A percentile compares a stretch with the other conserved stretches of the same genome.
Evolutionary conservation across 768 basidiomycete genomes (phyloP).

Genomic region (Asterophora parasitica): DNA sequence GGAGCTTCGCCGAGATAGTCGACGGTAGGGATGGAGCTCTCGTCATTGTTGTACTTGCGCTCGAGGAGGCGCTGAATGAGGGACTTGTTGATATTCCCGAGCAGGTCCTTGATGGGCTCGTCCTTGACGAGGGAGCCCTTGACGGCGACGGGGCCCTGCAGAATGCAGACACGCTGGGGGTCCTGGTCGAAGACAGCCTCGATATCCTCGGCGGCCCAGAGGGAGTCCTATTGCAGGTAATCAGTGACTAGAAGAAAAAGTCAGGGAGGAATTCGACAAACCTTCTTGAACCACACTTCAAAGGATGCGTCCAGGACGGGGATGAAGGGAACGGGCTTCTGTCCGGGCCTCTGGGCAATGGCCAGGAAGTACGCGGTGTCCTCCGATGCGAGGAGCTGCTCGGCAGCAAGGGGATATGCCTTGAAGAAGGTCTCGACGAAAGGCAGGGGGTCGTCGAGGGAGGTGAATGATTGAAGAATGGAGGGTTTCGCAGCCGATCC

Average conservation of each 20-base stretch:
- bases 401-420: slow-evolving; percentile 73
- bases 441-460: slow-evolving; percentile 75
- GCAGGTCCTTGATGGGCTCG: slow-evolving; percentile 88
- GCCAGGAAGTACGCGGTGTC: slow-evolving; percentile 95
- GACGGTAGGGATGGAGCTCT: slow-evolving; percentile 65
- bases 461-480: slow-evolving; percentile 74
- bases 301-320: slow-evolving; percentile 90
- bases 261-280: slow-evolving; percentile 21
- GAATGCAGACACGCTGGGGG: slow-evolving; percentile 95
- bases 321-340: slow-evolving; percentile 98
- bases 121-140: slow-evolving; percentile 86
- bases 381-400: slow-evolving; percentile 87
- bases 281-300: slow-evolving; percentile 99
- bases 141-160: slow-evolving; percentile 94
- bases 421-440: slow-evolving; percentile 84
- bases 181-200: slow-evolving; percentile 99
- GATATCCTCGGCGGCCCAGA: slow-evolving; percentile 97
- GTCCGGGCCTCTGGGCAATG: slow-evolving; percentile 91
- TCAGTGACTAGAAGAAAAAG: neutral
- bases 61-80: slow-evolving; percentile 79
- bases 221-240: slow-evolving; percentile 63
- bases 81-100: slow-evolving; percentile 78
- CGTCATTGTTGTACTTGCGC: slow-evolving; percentile 73
- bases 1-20: slow-evolving; percentile 72
- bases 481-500: slow-evolving; percentile 74